Evolutionary conservation across 441 rosid species (phyloP), one percentile per base, ranked within the genome.

Genomic region (Mallotus japonicus): DNA sequence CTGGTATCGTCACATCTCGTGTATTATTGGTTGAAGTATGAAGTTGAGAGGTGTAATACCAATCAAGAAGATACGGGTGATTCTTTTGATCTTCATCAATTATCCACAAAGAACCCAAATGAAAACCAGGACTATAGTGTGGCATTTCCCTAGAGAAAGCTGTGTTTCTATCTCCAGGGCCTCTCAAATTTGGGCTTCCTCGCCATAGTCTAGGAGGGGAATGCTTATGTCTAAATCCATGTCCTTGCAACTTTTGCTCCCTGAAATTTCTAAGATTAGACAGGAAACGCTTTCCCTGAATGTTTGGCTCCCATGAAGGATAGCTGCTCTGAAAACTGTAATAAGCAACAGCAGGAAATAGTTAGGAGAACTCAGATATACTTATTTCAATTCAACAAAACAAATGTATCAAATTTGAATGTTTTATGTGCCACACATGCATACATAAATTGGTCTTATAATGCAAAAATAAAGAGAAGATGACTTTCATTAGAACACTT

Each of bases 271-370:
- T 81, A 74, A 96, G 87, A 81, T 85, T 89, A 40, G 83, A 80
- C 56, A 92, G 83, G 72, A 92, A 89, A 67, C 88, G 96, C 87
- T 89, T 92, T 70, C 99, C 99, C 61, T 81, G 85, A 77, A 79
- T 65, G 80, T 87, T 81, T 6, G 99, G 90, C 73, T 92, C 93
- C 99, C 99, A 93, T 13, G 91, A 88, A 62, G 93, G 89, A 79
- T 96, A 92, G 78, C 87, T 87, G 78, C 86, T 86, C 79, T 90
- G 93, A 79, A 96, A 96, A 85, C 99, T 93, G 92, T 86, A 85
- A 60, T 47, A 68, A 44, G 44, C 67, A 51, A 32, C 5, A 24
- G 50, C 42, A 66, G 44, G 10, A 69, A 57, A 53, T 28, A 19
- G 59, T 32, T 9, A 65, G 65, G 10, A 24, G 19, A 69, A 56